These are phyloP conservation scores for Mycena latifolia DNA, from an alignment of 768 basidiomycete species.

Conservation along the genomic window DNA sequence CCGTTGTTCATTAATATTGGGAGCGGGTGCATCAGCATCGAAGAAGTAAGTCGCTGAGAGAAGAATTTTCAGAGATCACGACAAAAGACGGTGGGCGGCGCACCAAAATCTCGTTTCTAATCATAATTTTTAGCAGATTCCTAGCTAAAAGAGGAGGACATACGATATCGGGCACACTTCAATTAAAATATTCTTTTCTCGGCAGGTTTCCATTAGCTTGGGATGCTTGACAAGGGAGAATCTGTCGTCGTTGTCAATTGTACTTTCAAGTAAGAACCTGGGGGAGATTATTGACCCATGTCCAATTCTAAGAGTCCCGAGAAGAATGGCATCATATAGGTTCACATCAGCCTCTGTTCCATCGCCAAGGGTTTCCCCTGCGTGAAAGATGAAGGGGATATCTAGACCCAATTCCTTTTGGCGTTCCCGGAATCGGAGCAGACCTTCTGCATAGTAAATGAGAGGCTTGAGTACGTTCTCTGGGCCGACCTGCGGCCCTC, in stretches of 20 bases:
- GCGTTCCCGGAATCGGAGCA: conserved; percentile 70
- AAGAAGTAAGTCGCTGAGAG: conserved; percentile 75
- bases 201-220: conserved; percentile 75
- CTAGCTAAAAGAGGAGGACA: conserved; percentile 40
- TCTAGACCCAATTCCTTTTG: conserved; percentile 69
- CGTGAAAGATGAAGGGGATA: conserved; percentile 85
- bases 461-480: conserved; percentile 74
- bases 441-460: conserved; percentile 69
- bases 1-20: conserved; percentile 80
- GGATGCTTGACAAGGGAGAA: conserved; percentile 86
- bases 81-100: not conserved
- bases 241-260: conserved; percentile 45
- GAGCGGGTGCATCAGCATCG: conserved; percentile 85
- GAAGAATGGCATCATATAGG: conserved; percentile 81
- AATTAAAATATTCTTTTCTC: conserved; percentile 70
- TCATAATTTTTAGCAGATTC: not conserved
- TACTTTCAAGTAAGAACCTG: not conserved
- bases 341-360: conserved; percentile 79
- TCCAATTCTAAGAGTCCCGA: conserved; percentile 85
- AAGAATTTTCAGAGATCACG: conserved; percentile 4
- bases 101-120: conserved; percentile 82
- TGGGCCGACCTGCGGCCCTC: no score
- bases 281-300: conserved; percentile 67
- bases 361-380: conserved; percentile 85
- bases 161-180: conserved; percentile 90